These are phyloP conservation scores for Coemansia sp. DNA, from an alignment of 192 early-diverging fungal species.

Conservation along the genomic window DNA sequence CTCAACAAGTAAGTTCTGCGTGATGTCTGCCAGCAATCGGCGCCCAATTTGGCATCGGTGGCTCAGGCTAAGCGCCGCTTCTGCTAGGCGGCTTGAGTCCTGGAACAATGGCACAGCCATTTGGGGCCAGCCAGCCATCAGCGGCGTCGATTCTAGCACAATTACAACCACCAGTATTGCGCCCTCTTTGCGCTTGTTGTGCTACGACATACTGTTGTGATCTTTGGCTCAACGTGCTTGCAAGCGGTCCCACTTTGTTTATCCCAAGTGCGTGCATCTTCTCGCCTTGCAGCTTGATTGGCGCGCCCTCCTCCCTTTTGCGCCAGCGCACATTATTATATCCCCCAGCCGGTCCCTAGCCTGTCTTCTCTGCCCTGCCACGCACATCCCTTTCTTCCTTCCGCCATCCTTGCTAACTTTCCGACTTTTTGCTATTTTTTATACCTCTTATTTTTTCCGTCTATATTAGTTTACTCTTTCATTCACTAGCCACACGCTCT, in stretches of 20 bases:
- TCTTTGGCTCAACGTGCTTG: background rate
- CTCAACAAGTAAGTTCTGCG: slow-evolving; percentile 12
- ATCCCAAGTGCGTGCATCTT: slow-evolving; percentile 8
- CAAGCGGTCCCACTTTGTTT: slow-evolving; percentile 10
- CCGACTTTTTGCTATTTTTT: slow-evolving; percentile 12
- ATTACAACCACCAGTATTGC: slow-evolving; percentile 12
- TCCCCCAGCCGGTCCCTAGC: slow-evolving; percentile 11
- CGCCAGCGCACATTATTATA: slow-evolving; percentile 4
- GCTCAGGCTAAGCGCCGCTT: slow-evolving; percentile 5
- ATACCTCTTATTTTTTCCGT: background rate
- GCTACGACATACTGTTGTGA: background rate
- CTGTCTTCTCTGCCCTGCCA: slow-evolving; percentile 5
- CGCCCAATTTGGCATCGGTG: background rate
- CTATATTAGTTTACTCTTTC: background rate
- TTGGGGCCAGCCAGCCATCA: slow-evolving; percentile 6
- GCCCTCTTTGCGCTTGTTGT: slow-evolving; percentile 10
- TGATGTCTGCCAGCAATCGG: slow-evolving; percentile 9
- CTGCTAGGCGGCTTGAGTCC: background rate
- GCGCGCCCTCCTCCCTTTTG: background rate
- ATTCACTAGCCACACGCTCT: slow-evolving; percentile 2
- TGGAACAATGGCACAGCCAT: background rate
- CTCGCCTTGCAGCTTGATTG: slow-evolving; percentile 12
- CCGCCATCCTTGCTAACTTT: slow-evolving; percentile 9
- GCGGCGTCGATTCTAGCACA: slow-evolving; percentile 6
- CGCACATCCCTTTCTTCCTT: slow-evolving; percentile 8